Base-by-base conservation (phyloP, 1,139 yeast species). In the Geotrichum restrictum region DNA sequence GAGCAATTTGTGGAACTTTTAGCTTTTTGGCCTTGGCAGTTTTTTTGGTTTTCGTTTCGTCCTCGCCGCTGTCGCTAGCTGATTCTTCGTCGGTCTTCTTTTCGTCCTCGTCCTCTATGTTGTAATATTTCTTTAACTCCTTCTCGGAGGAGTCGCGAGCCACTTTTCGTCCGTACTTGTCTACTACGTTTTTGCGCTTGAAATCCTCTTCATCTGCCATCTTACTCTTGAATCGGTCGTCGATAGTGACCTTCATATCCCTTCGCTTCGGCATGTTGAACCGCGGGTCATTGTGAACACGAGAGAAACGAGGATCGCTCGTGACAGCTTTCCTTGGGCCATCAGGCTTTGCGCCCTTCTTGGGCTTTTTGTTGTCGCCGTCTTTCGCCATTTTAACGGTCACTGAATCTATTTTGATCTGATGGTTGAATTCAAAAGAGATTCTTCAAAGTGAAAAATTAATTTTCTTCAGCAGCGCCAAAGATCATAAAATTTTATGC, bases 231-330 rank as follows among this genome's bases (percentile, higher is more conserved):
- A 93, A 93, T 69, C 99, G 81, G 55, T 82, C 86, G 70, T 93
- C 99, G 41, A 94, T 78, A 61, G 86, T 82, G 42, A 88, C 85
- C 67, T 85, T 86, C 58, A 83, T 72, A 57, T 84, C 82, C 62
- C 82, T 82, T 65, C 78, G 77, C 60, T 78, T 83, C 3, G 96
- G 93, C 41, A 81, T 71, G 59, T 80, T 83, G 72, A 93, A 93
- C 59, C 96, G 77, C 2, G 98, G 98, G 69, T 94, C 98, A 60
- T 78, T 81, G 62, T 85, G 89, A 4, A 91, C 86, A 3, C 83
- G 74, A 19, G 85, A 73, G 70, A 93, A 93, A 66, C 98, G 80
- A 16, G 83, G 78, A 69, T 89, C 97, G 2, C 69, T 64, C 1
- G 83, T 78, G 14, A 79, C 74, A 1, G 79, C 74, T 48, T 49